Evolutionary conservation across 441 rosid species (phyloP).

Genomic region (Adansonia madagascariensis): DNA sequence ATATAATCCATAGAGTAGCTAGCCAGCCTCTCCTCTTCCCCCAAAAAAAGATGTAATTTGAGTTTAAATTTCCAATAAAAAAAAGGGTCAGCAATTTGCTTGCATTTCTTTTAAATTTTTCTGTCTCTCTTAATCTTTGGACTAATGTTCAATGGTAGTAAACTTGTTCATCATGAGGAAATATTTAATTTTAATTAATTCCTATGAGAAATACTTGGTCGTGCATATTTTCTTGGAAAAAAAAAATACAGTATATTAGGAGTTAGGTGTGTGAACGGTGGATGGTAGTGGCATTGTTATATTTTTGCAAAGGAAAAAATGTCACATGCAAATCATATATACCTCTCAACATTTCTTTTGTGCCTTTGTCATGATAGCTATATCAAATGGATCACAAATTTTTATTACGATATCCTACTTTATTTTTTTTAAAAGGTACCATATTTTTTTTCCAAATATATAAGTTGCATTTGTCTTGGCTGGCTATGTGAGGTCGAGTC

Average conservation of each 20-base stretch:
- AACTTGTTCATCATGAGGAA: neutral
- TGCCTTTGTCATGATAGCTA: conserved; percentile 36
- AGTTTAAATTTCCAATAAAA: neutral
- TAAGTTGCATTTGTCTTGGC: neutral
- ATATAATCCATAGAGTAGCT: neutral
- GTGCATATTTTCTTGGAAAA: neutral
- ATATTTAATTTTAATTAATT: neutral
- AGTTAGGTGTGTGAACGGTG: neutral
- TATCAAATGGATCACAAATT: neutral
- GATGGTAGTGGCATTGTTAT: neutral
- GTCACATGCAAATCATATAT: conserved; percentile 31
- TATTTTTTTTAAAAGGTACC: neutral
- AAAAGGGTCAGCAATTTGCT: neutral
- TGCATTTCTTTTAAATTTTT: conserved; percentile 18
- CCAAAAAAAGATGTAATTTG: conserved; percentile 1
- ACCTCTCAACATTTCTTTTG: conserved; percentile 23
- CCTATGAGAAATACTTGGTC: neutral
- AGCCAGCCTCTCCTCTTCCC: conserved; percentile 6
- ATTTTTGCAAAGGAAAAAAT: conserved; percentile 11
- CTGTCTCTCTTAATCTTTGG: neutral
- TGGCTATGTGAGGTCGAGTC: neutral
- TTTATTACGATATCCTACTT: neutral
- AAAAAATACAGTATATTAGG: neutral
- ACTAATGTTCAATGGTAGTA: neutral
- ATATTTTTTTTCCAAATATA: neutral